phyloP scores from a whole-genome alignment of 805 yeast species.

The Kazachstania africana region DNA sequence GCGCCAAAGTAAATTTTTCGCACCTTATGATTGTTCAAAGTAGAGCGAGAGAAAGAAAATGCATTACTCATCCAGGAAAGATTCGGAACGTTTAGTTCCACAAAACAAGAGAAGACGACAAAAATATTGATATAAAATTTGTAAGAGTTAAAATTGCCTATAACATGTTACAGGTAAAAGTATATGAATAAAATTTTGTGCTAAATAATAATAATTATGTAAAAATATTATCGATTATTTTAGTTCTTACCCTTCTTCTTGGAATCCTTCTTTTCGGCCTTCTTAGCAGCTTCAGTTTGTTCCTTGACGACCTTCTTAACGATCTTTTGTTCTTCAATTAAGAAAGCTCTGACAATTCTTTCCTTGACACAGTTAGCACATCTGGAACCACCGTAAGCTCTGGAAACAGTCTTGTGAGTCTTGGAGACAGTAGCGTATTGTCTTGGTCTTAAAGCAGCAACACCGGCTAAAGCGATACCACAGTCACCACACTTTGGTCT shows the following conservation, averaged over 20 bases:
- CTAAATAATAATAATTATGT: conserved; percentile 4
- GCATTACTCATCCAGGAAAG: too few species aligned
- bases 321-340: conserved; percentile 99
- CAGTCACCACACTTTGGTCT: conserved; percentile 86
- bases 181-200: conserved; percentile 5
- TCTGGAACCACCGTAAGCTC: conserved; percentile 99
- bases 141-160: conserved; percentile 1
- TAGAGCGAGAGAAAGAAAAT: too few species aligned
- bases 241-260: conserved; percentile 9
- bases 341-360: conserved; percentile 98
- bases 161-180: conserved; percentile 7
- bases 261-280: conserved; percentile 31
- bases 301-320: conserved; percentile 99
- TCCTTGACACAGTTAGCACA: conserved; percentile 98
- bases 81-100: too few species aligned
- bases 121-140: background rate
- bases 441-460: conserved; percentile 96
- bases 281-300: conserved; percentile 80
- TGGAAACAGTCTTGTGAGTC: conserved; percentile 96
- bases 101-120: too few species aligned
- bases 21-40: too few species aligned
- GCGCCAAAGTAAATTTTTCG: too few species aligned
- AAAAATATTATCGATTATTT: background rate
- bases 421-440: conserved; percentile 89
- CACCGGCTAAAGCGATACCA: conserved; percentile 73